Evolutionary conservation across 345 rosid species (phyloP).

Genomic region (Excoecaria cochinchinensis): DNA sequence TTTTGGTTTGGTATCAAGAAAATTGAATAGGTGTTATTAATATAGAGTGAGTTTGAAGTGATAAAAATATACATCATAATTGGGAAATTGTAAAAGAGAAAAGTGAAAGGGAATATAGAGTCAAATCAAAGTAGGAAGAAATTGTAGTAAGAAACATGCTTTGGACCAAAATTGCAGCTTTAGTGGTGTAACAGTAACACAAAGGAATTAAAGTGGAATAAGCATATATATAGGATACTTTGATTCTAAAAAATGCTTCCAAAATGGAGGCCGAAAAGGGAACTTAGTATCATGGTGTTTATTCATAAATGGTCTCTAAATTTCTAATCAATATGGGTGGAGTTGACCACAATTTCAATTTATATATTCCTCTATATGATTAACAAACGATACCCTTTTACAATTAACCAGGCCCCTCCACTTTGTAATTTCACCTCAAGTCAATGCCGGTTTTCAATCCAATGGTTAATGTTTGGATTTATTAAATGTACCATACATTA

Average conservation of each 20-base stretch:
- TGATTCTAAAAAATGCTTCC: conserved; percentile 30
- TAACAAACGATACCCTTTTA: too few relatives aligned
- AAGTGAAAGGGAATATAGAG: not conserved
- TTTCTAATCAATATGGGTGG: conserved; percentile 22
- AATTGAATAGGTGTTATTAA: not conserved
- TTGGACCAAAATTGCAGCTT: conserved; percentile 35
- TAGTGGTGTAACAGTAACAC: conserved; percentile 1
- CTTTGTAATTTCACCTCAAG: conserved; percentile 9
- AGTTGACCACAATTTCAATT: conserved; percentile 29
- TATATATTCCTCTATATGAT: too few relatives aligned
- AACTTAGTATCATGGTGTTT: conserved; percentile 28
- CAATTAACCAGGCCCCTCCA: not conserved
- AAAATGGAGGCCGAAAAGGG: conserved; percentile 36
- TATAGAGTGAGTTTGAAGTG: not conserved
- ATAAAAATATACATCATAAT: not conserved
- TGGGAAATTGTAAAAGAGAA: not conserved
- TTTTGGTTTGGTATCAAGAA: too few relatives aligned
- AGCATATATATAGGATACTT: conserved; percentile 28
- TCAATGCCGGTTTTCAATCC: conserved; percentile 24
- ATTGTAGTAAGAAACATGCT: conserved; percentile 21
- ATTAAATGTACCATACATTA: too few relatives aligned
- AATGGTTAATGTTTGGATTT: too few relatives aligned
- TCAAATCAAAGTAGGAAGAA: conserved; percentile 20
- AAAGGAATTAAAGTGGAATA: not conserved
- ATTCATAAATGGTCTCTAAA: not conserved